phyloP scores from a whole-genome alignment of 2,329 filamentous ascomycete genomes.

The Emmonsiellopsis sp. region DNA sequence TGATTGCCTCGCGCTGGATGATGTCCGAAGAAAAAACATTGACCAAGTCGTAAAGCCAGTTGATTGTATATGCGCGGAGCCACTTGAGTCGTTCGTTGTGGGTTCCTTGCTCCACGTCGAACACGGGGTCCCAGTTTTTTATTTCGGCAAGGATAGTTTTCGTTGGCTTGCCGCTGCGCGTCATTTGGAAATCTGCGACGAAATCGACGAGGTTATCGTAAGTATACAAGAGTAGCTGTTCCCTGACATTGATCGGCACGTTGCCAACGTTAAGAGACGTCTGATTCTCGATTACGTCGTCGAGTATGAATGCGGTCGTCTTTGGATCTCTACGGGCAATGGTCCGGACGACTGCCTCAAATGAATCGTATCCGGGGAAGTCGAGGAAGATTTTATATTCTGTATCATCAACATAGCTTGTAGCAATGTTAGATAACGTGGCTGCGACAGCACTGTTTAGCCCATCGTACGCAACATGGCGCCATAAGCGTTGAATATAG shows the following conservation, averaged over 20 bases:
- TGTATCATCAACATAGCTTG: conserved; percentile 34
- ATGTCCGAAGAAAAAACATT: conserved; percentile 37
- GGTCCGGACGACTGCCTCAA: conserved; percentile 34
- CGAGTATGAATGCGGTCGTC: conserved; percentile 14
- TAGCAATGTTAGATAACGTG: conserved; percentile 33
- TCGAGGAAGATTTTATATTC: conserved; percentile 35
- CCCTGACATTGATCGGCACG: conserved; percentile 30
- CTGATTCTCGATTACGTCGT: conserved; percentile 2
- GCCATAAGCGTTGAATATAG: conserved; percentile 36
- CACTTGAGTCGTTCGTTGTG: conserved; percentile 35
- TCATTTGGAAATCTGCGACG: conserved; percentile 38
- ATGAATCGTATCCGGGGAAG: conserved; percentile 39
- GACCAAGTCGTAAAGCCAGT: conserved; percentile 46
- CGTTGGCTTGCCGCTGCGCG: conserved; percentile 39
- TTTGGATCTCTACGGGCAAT: conserved; percentile 32
- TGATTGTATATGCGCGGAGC: conserved; percentile 43
- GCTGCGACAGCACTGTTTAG: conserved; percentile 42
- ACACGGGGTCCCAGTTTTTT: conserved; percentile 33
- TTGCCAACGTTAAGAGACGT: conserved; percentile 11
- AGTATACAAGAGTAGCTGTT: conserved; percentile 36
- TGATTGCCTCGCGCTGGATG: conserved; percentile 28
- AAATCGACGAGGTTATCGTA: conserved; percentile 40
- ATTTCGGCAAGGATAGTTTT: conserved; percentile 34
- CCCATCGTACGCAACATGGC: conserved; percentile 35
- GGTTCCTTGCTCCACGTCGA: conserved; percentile 31